phyloP scores from a whole-genome alignment of 2,329 filamentous ascomycete genomes.

The Aureobasidium vineae region DNA sequence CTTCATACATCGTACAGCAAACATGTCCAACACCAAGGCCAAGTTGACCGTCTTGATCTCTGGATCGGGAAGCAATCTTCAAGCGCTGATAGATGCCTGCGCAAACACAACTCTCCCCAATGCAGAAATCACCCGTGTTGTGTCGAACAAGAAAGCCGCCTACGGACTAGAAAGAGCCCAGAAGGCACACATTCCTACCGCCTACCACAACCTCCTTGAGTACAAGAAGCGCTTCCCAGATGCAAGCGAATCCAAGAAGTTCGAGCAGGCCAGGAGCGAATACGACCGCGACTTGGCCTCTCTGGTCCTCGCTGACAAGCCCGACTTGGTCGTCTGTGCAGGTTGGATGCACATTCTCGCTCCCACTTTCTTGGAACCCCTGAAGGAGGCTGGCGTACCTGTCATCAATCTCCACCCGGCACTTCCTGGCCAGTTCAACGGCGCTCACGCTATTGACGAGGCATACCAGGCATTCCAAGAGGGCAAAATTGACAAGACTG shows the following conservation, averaged over 20 bases:
- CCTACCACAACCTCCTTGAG: conserved; percentile 77
- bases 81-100: conserved; percentile 68
- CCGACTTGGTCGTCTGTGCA: conserved; percentile 75
- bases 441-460: conserved; percentile 67
- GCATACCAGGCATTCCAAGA: conserved; percentile 71
- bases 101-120: conserved; percentile 49
- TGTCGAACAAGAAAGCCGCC: conserved; percentile 64
- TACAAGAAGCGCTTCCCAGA: conserved; percentile 69
- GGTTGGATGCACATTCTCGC: conserved; percentile 88
- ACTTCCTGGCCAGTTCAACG: conserved; percentile 71
- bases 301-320: conserved; percentile 62
- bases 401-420: conserved; percentile 84
- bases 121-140: conserved; percentile 60
- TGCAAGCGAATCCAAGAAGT: conserved; percentile 37
- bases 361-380: conserved; percentile 64
- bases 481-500: conserved; percentile 65
- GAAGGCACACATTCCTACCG: conserved; percentile 64
- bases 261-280: conserved; percentile 55
- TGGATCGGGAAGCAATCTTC: conserved; percentile 73
- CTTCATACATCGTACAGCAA: neutral
- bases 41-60: conserved; percentile 53
- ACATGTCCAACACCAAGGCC: conserved; percentile 17
- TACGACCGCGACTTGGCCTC: conserved; percentile 75
- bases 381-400: conserved; percentile 60
- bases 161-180: conserved; percentile 63